Base-by-base conservation (phyloP, 192 early-diverging fungal genomes). In the Chytriomyces sp. region DNA sequence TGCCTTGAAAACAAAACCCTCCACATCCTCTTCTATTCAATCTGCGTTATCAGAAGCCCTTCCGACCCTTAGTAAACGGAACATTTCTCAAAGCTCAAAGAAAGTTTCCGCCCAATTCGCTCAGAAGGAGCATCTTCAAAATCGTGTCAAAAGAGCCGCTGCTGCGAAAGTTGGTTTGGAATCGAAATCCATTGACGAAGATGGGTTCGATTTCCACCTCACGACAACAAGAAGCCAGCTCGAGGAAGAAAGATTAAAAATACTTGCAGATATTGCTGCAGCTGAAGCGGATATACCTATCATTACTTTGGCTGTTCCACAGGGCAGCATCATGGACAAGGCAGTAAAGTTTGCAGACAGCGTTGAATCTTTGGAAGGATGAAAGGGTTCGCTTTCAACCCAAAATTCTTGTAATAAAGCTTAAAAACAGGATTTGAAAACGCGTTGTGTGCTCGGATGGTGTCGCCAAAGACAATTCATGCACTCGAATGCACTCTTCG, bases 401-500 rank as follows among this genome's bases (percentile, higher is more conserved):
- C n/a, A n/a, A n/a, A n/a, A n/a, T n/a, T n/a, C n/a, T n/a, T n/a
- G n/a, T n/a, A n/a, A n/a, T n/a, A n/a, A n/a, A n/a, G n/a, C n/a
- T n/a, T n/a, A n/a, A n/a, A n/a, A n/a, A n/a, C n/a, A 28, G 65
- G 65, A 54, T 68, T 68, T 55, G 65, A 68, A 54, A 68, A 68
- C 41, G n/a, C n/a, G n/a, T n/a, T n/a, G n/a, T n/a, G n/a, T n/a
- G n/a, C n/a, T n/a, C n/a, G n/a, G n/a, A n/a, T n/a, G n/a, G n/a
- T n/a, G n/a, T n/a, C n/a, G n/a, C n/a, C n/a, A n/a, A n/a, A n/a
- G n/a, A n/a, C n/a, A n/a, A n/a, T n/a, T n/a, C n/a, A n/a, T n/a
- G n/a, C n/a, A n/a, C n/a, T n/a, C n/a, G n/a, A n/a, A n/a, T n/a
- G n/a, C n/a, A n/a, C n/a, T n/a, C n/a, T n/a, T n/a, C n/a, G n/a